Conservation (phyloP, 2,329 filamentous ascomycete species). For the Stagonosporopsis vannaccii region DNA sequence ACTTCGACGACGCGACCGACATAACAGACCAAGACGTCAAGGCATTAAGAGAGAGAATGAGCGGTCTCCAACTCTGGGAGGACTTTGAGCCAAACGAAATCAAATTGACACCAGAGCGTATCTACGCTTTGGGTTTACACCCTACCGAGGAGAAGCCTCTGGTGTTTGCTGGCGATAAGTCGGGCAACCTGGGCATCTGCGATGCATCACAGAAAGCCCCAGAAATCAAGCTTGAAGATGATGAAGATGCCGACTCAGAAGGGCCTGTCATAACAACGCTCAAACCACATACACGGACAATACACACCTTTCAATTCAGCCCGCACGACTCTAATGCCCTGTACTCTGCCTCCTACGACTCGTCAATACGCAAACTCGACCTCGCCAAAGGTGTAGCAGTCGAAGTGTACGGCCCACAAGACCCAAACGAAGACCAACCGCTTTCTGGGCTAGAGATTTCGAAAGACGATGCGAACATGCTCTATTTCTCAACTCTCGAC, state of each 20-base stretch:
- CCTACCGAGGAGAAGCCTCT: slow-evolving; percentile 85
- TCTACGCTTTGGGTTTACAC: slow-evolving; percentile 86
- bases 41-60: slow-evolving; percentile 78
- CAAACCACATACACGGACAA: slow-evolving; percentile 88
- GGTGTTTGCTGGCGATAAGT: slow-evolving; percentile 92
- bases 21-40: slow-evolving; percentile 80
- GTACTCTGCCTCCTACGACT: slow-evolving; percentile 90
- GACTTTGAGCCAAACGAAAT: slow-evolving; percentile 77
- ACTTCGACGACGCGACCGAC: slow-evolving; percentile 79
- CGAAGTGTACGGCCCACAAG: slow-evolving; percentile 79
- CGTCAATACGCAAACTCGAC: slow-evolving; percentile 86
- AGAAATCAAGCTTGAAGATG: slow-evolving; percentile 63
- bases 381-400: slow-evolving; percentile 79
- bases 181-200: slow-evolving; percentile 88
- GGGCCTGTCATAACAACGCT: slow-evolving; percentile 86
- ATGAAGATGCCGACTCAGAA: slow-evolving; percentile 68
- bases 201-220: slow-evolving; percentile 77
- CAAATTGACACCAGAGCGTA: slow-evolving; percentile 33
- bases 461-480: slow-evolving; percentile 70
- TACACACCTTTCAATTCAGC: slow-evolving; percentile 82
- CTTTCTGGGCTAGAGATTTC: slow-evolving; percentile 87
- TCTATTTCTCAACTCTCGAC: slow-evolving; percentile 88
- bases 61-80: slow-evolving; percentile 78
- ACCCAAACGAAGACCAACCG: slow-evolving; percentile 74
- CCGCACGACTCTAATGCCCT: slow-evolving; percentile 76